A percentile compares a stretch with the other conserved stretches of the same genome.
These are phyloP conservation scores for Sphaerostilbella broomeana DNA, from an alignment of 2,329 filamentous ascomycete genomes.

Conservation along the genomic window DNA sequence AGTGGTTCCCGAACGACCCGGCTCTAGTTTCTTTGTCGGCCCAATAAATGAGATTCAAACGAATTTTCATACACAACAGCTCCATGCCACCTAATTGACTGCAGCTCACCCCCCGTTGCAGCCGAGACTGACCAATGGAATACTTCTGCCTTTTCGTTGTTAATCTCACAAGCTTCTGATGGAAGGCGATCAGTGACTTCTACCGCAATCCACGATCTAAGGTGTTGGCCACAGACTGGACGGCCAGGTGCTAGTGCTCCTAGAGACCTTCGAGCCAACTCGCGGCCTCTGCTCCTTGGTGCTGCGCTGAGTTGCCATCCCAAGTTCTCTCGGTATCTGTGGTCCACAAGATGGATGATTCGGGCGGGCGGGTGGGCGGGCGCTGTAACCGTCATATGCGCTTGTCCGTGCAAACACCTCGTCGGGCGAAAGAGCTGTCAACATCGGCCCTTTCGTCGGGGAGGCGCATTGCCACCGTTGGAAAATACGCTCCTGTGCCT, in stretches of 20 bases:
- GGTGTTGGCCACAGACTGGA: too few relatives aligned
- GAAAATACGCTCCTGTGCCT: too few relatives aligned
- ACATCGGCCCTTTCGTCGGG: background rate
- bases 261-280: conserved; percentile 3
- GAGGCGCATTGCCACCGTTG: too few relatives aligned
- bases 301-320: background rate
- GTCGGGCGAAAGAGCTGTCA: background rate
- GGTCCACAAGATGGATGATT: background rate
- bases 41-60: too few relatives aligned
- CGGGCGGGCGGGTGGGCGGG: background rate
- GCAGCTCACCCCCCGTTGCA: too few relatives aligned
- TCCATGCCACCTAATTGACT: too few relatives aligned
- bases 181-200: conserved; percentile 5
- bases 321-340: background rate
- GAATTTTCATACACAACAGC: too few relatives aligned
- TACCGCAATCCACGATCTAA: conserved; percentile 11
- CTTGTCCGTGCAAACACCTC: background rate
- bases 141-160: background rate
- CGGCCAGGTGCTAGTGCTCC: conserved; percentile 10
- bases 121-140: background rate
- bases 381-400: background rate
- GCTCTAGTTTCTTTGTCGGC: too few relatives aligned
- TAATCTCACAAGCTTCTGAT: too few relatives aligned
- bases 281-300: conserved; percentile 1
- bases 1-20: too few relatives aligned